phyloP scores from a whole-genome alignment of 495 filamentous ascomycete species.

The Hypoxylon cercidicola region DNA sequence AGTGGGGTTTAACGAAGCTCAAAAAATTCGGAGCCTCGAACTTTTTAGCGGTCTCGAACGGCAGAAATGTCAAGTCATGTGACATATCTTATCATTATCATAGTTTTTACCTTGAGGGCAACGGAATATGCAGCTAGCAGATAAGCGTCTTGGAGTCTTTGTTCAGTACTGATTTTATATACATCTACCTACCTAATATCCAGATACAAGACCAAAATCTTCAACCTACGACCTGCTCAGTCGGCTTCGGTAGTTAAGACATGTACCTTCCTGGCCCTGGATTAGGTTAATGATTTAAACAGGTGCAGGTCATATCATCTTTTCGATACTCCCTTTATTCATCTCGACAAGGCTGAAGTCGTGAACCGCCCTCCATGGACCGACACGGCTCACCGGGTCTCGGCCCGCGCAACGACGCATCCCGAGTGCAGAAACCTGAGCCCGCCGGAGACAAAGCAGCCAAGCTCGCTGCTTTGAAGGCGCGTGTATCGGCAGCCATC shows the following conservation, averaged over 20 bases:
- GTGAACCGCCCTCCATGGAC: conserved; percentile 58
- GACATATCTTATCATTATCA: conserved; percentile 28
- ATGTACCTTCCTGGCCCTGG: too few species aligned
- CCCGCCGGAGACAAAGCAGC: conserved; percentile 62
- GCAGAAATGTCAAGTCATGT: conserved; percentile 43
- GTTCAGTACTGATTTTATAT: too few species aligned
- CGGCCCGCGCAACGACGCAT: conserved; percentile 63
- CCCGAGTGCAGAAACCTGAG: conserved; percentile 62
- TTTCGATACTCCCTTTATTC: conserved; percentile 33
- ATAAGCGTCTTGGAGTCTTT: too few species aligned
- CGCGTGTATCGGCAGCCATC: conserved; percentile 81
- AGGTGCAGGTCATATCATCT: not conserved
- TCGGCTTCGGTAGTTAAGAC: too few species aligned
- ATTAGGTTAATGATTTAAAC: too few species aligned
- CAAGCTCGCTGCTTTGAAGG: conserved; percentile 76
- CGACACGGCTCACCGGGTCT: conserved; percentile 56
- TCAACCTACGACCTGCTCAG: too few species aligned
- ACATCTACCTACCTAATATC: too few species aligned
- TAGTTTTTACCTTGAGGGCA: not conserved
- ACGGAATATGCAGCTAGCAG: too few species aligned
- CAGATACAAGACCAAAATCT: too few species aligned
- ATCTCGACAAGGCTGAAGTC: conserved; percentile 18
- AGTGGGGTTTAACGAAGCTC: conserved; percentile 30
- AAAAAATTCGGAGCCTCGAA: conserved; percentile 46
- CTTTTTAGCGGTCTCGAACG: conserved; percentile 43